Evolutionary conservation across 768 basidiomycete species (phyloP).

Genomic region (Dendrothele bispora): DNA sequence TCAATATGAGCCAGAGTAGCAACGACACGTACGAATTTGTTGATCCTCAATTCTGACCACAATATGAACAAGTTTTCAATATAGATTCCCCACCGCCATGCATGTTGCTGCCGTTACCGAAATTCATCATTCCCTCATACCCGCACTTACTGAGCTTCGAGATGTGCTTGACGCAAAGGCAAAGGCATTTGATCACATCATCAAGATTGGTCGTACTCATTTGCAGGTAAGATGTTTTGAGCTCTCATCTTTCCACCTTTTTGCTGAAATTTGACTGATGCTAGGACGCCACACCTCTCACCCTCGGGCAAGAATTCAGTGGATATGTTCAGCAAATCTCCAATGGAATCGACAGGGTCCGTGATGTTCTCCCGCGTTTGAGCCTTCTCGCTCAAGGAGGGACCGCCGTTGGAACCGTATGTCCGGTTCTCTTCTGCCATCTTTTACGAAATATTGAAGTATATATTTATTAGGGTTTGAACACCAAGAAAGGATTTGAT

Average conservation of each 20-base stretch:
- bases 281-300: slow-evolving; percentile 95
- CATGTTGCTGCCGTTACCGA: slow-evolving; percentile 95
- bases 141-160: slow-evolving; percentile 81
- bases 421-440: slow-evolving; percentile 20
- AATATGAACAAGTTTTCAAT: slow-evolving; percentile 1
- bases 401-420: slow-evolving; percentile 95
- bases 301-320: slow-evolving; percentile 97
- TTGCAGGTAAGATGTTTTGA: slow-evolving; percentile 54
- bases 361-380: slow-evolving; percentile 80
- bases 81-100: slow-evolving; percentile 99
- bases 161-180: slow-evolving; percentile 84
- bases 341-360: slow-evolving; percentile 85
- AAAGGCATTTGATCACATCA: slow-evolving; percentile 83
- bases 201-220: slow-evolving; percentile 99
- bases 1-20: slow-evolving; percentile 98
- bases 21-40: slow-evolving; percentile 83
- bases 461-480: slow-evolving; percentile 68
- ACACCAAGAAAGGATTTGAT: slow-evolving; percentile 97
- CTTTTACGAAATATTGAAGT: no score
- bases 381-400: slow-evolving; percentile 95
- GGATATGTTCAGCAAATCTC: slow-evolving; percentile 95
- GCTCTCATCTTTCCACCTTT: background rate
- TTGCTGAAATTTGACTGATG: slow-evolving; percentile 6
- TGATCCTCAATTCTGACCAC: background rate
- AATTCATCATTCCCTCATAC: slow-evolving; percentile 74